A percentile compares a stretch with the other conserved stretches of the same genome.
These are phyloP conservation scores for Aspergillus felis DNA, from an alignment of 2,329 filamentous ascomycete genomes.

Conservation along the genomic window DNA sequence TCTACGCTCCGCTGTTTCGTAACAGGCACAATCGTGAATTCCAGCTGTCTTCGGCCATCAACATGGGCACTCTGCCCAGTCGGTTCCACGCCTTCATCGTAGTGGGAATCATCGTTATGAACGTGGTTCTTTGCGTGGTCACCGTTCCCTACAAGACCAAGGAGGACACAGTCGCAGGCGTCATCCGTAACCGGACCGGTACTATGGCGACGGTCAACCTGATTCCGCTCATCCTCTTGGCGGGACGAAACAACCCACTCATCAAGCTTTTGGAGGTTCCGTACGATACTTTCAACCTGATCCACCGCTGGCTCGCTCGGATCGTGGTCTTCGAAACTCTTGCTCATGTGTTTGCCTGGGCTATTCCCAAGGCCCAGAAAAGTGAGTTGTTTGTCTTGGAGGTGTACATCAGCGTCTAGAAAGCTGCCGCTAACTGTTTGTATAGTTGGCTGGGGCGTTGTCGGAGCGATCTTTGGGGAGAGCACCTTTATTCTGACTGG, in stretches of 20 bases:
- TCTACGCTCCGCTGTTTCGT: constrained; percentile 45
- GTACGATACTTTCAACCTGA: constrained; percentile 49
- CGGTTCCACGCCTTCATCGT: constrained; percentile 45
- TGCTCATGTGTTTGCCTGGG: constrained; percentile 69
- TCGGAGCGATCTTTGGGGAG: constrained; percentile 25
- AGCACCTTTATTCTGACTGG: constrained; percentile 39
- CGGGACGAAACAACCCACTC: constrained; percentile 42
- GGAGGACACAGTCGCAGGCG: constrained; percentile 29
- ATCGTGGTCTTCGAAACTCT: constrained; percentile 66
- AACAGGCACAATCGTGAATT: constrained; percentile 45
- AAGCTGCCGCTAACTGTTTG: constrained; percentile 46
- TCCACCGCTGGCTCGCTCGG: constrained; percentile 76
- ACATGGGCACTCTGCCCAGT: constrained; percentile 45
- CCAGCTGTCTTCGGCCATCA: constrained; percentile 40
- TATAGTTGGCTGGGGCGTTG: constrained; percentile 38
- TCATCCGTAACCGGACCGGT: constrained; percentile 42
- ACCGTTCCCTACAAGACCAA: constrained; percentile 39
- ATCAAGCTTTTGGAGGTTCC: constrained; percentile 41
- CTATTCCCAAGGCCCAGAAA: constrained; percentile 60
- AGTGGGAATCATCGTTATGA: constrained; percentile 39
- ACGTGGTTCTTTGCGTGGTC: constrained; percentile 49
- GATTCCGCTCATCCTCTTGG: constrained; percentile 41
- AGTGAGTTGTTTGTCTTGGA: constrained; percentile 13
- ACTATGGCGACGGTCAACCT: constrained; percentile 43
- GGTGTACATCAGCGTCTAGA: background rate